Percentiles rank a stretch among this genome's conserved stretches.
These are phyloP conservation scores for Patellaria atrata DNA, from an alignment of 495 filamentous ascomycete genomes.

Conservation along the genomic window DNA sequence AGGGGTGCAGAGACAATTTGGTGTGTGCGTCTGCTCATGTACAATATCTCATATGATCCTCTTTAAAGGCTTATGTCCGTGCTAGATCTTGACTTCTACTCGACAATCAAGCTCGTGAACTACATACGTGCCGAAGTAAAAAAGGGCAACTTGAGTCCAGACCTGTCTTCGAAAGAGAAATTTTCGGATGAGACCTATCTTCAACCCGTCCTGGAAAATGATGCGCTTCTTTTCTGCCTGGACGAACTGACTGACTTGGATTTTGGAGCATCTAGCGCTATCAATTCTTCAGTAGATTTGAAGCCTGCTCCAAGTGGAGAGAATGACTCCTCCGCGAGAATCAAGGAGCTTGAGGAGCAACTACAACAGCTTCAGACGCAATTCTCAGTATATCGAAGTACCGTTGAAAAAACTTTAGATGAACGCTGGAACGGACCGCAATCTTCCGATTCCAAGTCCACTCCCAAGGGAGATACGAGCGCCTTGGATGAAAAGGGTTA, in stretches of 20 bases:
- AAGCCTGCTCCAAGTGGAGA: slow-evolving; percentile 23
- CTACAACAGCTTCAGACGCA: slow-evolving; percentile 48
- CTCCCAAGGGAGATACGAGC: slow-evolving; percentile 38
- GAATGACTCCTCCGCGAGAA: slow-evolving; percentile 31
- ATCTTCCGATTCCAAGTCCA: slow-evolving; percentile 11
- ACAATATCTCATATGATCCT: neutral
- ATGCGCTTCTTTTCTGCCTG: slow-evolving; percentile 68
- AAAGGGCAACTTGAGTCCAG: slow-evolving; percentile 36
- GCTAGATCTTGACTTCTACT: slow-evolving; percentile 65
- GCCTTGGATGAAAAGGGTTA: no score
- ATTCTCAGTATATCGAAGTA: slow-evolving; percentile 55
- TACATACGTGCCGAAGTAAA: slow-evolving; percentile 49
- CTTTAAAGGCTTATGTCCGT: neutral
- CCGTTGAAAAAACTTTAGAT: slow-evolving; percentile 57
- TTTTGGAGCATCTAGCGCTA: no score
- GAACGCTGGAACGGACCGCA: slow-evolving; percentile 43
- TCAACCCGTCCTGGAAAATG: slow-evolving; percentile 78
- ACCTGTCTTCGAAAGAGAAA: slow-evolving; percentile 39
- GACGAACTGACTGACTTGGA: slow-evolving; percentile 49
- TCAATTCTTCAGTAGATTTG: no score
- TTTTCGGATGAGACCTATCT: slow-evolving; percentile 65
- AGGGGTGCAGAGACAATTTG: slow-evolving; percentile 44
- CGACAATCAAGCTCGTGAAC: slow-evolving; percentile 72
- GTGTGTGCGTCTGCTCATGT: slow-evolving; percentile 30
- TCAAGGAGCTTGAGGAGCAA: slow-evolving; percentile 54